Percentiles rank a stretch among this genome's conserved stretches.
phyloP scores from a whole-genome alignment of 352 stramenopile genomes.

The Peronospora farinosa region DNA sequence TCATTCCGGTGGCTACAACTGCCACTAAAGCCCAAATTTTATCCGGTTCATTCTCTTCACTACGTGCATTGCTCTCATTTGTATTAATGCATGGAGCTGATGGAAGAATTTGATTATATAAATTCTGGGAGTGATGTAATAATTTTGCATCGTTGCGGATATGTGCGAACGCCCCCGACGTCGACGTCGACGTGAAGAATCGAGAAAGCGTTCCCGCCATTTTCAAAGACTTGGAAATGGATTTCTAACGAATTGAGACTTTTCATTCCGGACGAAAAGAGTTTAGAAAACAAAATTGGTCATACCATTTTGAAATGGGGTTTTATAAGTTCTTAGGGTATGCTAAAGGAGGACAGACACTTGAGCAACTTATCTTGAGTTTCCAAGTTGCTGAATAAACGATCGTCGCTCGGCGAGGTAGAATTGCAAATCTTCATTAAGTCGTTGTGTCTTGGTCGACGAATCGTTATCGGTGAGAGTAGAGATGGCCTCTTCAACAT shows the following conservation, averaged over 20 bases:
- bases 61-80: conserved; percentile 22
- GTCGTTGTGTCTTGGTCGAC: too few relatives aligned
- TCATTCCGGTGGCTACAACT: conserved; percentile 39
- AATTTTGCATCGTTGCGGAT: conserved; percentile 25
- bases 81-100: conserved; percentile 5
- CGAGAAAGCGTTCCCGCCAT: conserved; percentile 37
- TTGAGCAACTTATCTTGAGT: too few relatives aligned
- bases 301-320: too few relatives aligned
- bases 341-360: too few relatives aligned
- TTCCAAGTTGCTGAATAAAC: too few relatives aligned
- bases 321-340: too few relatives aligned
- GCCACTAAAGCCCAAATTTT: conserved; percentile 44
- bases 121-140: conserved; percentile 27
- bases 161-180: conserved; percentile 16
- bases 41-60: conserved; percentile 21
- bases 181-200: conserved; percentile 17
- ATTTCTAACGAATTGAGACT: background rate
- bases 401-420: too few relatives aligned
- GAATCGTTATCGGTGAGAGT: too few relatives aligned
- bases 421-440: too few relatives aligned
- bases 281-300: too few relatives aligned
- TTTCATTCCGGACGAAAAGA: too few relatives aligned
- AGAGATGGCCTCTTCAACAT: too few relatives aligned
- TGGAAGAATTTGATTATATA: conserved; percentile 41
- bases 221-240: conserved; percentile 11